Percentiles rank a stretch among this genome's conserved stretches.
Conservation (phyloP, 257 asterid genomes). For the Jaltomata sinuosa region DNA sequence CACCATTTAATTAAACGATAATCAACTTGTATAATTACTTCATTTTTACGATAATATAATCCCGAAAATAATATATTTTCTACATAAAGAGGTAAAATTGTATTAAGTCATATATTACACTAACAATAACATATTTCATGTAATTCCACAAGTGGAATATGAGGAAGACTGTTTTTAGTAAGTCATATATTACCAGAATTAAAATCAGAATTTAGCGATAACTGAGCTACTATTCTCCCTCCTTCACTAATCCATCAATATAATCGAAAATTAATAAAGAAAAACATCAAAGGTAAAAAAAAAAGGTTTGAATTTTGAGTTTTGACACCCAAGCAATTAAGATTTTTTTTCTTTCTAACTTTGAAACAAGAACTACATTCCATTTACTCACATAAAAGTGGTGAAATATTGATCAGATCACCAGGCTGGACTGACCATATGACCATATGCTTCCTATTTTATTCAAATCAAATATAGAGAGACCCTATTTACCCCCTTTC, state of each 20-base stretch:
- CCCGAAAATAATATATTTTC: no score
- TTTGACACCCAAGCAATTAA: neutral
- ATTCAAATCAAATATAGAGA: neutral
- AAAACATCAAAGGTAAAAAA: neutral
- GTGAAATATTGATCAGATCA: slow-evolving; percentile 1
- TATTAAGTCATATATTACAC: neutral
- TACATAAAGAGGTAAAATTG: no score
- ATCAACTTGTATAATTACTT: no score
- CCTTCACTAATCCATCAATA: neutral
- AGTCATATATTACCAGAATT: neutral
- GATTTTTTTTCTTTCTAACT: neutral
- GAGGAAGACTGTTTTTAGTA: no score
- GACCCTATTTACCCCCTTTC: neutral
- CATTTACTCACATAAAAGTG: neutral
- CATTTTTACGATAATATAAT: neutral
- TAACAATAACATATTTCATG: no score
- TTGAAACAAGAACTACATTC: neutral
- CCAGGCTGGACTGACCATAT: slow-evolving; percentile 6
- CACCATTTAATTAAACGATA: no score
- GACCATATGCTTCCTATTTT: neutral
- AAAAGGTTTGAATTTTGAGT: no score
- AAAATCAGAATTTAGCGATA: no score
- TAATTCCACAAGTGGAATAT: no score
- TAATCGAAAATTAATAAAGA: neutral
- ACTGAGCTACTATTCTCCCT: no score